phyloP scores from a whole-genome alignment of 371 early-diverging fungal genomes.

The Mucor plumbeus region DNA sequence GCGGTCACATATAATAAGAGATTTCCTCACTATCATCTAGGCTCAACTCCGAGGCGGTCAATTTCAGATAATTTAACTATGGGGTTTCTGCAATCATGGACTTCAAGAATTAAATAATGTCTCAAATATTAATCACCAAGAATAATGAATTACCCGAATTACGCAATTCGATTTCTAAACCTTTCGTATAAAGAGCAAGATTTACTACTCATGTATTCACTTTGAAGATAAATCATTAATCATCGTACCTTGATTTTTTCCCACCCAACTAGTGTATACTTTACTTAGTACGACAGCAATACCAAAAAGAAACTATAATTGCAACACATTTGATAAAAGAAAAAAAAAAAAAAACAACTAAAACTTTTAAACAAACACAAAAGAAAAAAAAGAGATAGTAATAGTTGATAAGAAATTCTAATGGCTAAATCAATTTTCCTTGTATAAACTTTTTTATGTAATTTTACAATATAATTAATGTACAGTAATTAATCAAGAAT shows the following conservation, averaged over 20 bases:
- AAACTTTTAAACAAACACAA: too few species aligned
- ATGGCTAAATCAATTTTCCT: conserved; percentile 1
- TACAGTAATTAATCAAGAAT: too few species aligned
- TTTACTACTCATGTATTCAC: neutral
- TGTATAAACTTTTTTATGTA: neutral
- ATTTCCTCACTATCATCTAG: neutral
- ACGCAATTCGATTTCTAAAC: too few species aligned
- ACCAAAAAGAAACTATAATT: neutral
- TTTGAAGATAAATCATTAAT: neutral
- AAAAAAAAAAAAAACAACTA: neutral
- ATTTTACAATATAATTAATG: neutral
- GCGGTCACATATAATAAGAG: neutral
- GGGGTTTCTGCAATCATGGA: neutral
- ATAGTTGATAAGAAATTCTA: neutral
- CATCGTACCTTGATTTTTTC: conserved; percentile 7
- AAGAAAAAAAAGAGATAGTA: too few species aligned
- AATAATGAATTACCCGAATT: too few species aligned
- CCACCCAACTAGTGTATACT: neutral
- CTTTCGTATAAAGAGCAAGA: neutral
- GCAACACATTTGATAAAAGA: neutral
- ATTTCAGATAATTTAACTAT: neutral
- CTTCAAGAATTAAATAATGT: neutral
- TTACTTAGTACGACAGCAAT: neutral
- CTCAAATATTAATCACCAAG: neutral
- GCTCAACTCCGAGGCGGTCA: conserved; percentile 3